Base-by-base conservation (phyloP, 139 green algal species). In the Yamagishiella unicocca region DNA sequence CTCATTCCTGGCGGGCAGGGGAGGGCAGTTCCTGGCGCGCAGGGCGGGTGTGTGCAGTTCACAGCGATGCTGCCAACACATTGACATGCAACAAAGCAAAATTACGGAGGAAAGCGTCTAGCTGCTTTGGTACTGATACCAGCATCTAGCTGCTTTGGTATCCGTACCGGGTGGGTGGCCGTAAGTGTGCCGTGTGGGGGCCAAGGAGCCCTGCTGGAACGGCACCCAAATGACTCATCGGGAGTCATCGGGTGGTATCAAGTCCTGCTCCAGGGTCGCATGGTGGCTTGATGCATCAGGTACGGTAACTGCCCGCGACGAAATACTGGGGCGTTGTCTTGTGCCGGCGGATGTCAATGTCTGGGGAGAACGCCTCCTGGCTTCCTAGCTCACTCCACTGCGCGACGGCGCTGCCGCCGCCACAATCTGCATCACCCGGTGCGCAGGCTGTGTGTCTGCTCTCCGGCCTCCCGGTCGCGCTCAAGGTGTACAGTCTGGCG, bases 401-500 rank as follows among this genome's bases (percentile, higher is more conserved):
- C 71, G 2, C 71, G 8, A 24, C 4, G n/a, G 17, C 37, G 25
- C 37, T 38, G 50, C 50, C 50, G 12, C 17, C 12, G 12, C 17
- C 17, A 58, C 17, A 58, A 58, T 58, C 17, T 58, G 12, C 50
- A 58, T 17, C 17, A 43, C 45, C 45, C 29, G 21, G 12, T 12
- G 10, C 45, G 21, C 79, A 85, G 79, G 79, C 64, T 4, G 21
- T 31, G 19, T 87, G 81, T 45, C 45, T 68, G 4, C 66, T 37
- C 55, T 70, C 43, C 8, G 45, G 66, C 1, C 66, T 70, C 21
- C 62, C 64, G 6, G 81, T 87, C 19, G 81, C 66, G 21, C 81
- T 87, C 43, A 87, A 87, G 81, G 64, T 87, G 21, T 87, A 79
- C 67, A 53, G 2, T 31, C 81, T 87, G 31, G 42, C 50, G n/a